A percentile compares a stretch with the other conserved stretches of the same genome.
phyloP scores from a whole-genome alignment of 345 rosid species.

The Angophora floribunda region DNA sequence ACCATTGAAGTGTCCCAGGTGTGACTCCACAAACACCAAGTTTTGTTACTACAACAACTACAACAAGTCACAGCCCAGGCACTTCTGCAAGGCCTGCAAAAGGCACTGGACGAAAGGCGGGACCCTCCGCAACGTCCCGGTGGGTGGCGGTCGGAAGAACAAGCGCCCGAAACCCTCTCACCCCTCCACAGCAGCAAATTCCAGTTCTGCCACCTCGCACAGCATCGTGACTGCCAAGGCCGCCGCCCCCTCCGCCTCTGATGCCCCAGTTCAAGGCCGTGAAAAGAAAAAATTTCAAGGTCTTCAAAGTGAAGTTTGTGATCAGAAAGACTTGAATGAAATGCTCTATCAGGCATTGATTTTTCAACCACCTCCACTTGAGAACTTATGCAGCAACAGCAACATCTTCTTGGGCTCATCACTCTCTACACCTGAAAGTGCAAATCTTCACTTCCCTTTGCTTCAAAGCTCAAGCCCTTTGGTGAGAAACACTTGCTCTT shows the following conservation, averaged over 20 bases:
- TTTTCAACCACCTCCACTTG: constrained; percentile 5
- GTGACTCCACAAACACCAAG: constrained; percentile 85
- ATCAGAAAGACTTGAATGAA: constrained; percentile 10
- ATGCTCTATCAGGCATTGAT: constrained; percentile 7
- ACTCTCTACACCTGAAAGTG: neutral
- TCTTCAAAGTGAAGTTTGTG: constrained; percentile 2
- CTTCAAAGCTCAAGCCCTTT: neutral
- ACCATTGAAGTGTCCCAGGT: constrained; percentile 78
- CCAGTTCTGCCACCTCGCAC: neutral
- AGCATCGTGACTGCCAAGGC: neutral
- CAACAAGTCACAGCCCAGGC: constrained; percentile 82
- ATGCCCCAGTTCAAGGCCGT: neutral
- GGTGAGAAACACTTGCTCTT: neutral
- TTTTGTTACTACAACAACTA: constrained; percentile 93
- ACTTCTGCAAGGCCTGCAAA: constrained; percentile 86
- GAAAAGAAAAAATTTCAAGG: neutral
- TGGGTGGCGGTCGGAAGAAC: constrained; percentile 83
- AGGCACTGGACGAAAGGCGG: constrained; percentile 98
- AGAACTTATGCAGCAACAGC: neutral
- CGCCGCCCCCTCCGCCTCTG: neutral
- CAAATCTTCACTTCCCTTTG: neutral
- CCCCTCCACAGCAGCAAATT: neutral
- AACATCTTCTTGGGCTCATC: constrained; percentile 2
- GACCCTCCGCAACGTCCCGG: constrained; percentile 75
- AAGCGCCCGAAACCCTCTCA: constrained; percentile 28